Percentiles rank a stretch among this genome's conserved stretches.
Evolutionary conservation across 2,329 filamentous ascomycete species (phyloP).

Genomic region (Emergomyces pasteurianus): DNA sequence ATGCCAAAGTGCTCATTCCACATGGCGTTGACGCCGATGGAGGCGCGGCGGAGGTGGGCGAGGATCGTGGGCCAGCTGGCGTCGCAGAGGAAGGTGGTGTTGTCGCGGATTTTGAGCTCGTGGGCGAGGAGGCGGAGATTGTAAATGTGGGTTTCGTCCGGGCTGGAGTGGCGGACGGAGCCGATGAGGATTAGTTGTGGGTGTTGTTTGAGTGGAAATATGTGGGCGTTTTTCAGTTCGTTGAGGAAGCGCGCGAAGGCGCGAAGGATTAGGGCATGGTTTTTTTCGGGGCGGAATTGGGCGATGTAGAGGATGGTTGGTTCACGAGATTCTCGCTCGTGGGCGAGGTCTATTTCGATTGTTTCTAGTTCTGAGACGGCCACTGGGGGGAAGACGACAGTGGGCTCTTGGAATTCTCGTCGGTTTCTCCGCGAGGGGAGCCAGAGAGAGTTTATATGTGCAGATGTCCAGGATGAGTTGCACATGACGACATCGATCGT

Average conservation of each 20-base stretch:
- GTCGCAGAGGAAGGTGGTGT: constrained; percentile 79
- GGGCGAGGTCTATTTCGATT: constrained; percentile 52
- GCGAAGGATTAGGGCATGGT: constrained; percentile 74
- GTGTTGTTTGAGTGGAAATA: constrained; percentile 10
- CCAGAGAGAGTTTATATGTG: constrained; percentile 73
- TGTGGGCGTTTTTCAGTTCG: constrained; percentile 30
- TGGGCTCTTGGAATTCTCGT: constrained; percentile 35
- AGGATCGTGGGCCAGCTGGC: constrained; percentile 81
- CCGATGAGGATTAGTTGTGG: constrained; percentile 73
- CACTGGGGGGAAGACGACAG: constrained; percentile 81
- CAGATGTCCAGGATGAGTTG: constrained; percentile 89
- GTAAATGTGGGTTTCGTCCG: constrained; percentile 55
- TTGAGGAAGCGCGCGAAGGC: constrained; percentile 70
- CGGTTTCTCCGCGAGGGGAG: constrained; percentile 37
- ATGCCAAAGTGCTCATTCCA: constrained; percentile 99
- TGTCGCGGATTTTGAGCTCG: constrained; percentile 72
- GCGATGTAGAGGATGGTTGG: constrained; percentile 81
- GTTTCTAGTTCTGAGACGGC: constrained; percentile 74
- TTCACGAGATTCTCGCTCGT: constrained; percentile 58
- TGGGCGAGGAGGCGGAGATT: constrained; percentile 74
- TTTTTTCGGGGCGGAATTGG: constrained; percentile 96
- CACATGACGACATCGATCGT: constrained; percentile 92
- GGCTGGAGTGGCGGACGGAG: constrained; percentile 63
- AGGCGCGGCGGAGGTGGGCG: constrained; percentile 62
- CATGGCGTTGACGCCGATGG: constrained; percentile 92